phyloP scores from a whole-genome alignment of 805 yeast genomes.

The Metschnikowia reukaufii region DNA sequence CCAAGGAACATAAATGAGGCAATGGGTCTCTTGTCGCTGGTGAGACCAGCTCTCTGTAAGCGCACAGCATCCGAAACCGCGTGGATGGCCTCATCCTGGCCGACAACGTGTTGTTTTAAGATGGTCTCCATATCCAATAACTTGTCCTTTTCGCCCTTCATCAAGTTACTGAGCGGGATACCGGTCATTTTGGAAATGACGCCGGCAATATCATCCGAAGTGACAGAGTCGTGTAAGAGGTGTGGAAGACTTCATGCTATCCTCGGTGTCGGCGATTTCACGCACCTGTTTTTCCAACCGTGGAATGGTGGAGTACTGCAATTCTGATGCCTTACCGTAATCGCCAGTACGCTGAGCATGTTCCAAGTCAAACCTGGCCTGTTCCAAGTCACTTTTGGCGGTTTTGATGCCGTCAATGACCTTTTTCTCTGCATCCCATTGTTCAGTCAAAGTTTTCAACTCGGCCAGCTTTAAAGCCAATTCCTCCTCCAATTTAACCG shows the following conservation, averaged over 20 bases:
- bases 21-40: constrained; percentile 91
- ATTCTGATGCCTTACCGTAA: constrained; percentile 83
- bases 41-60: constrained; percentile 93
- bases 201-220: constrained; percentile 89
- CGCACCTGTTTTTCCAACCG: constrained; percentile 64
- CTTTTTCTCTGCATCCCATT: constrained; percentile 83
- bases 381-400: constrained; percentile 81
- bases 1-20: constrained; percentile 97
- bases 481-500: constrained; percentile 68
- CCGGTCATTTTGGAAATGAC: constrained; percentile 96
- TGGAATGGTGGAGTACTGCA: constrained; percentile 87
- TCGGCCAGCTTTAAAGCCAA: constrained; percentile 64
- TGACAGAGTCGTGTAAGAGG: constrained; percentile 87
- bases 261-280: constrained; percentile 40
- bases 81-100: constrained; percentile 92
- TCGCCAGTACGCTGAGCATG: constrained; percentile 80
- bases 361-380: constrained; percentile 80
- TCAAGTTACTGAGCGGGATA: constrained; percentile 83
- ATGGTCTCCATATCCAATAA: constrained; percentile 83
- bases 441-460: constrained; percentile 64
- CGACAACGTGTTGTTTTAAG: constrained; percentile 76
- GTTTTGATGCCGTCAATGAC: constrained; percentile 75
- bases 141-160: constrained; percentile 94
- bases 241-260: constrained; percentile 25
- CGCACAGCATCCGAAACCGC: constrained; percentile 93